Conservation (phyloP, 768 basidiomycete genomes). For the Cantharellus anzutake region DNA sequence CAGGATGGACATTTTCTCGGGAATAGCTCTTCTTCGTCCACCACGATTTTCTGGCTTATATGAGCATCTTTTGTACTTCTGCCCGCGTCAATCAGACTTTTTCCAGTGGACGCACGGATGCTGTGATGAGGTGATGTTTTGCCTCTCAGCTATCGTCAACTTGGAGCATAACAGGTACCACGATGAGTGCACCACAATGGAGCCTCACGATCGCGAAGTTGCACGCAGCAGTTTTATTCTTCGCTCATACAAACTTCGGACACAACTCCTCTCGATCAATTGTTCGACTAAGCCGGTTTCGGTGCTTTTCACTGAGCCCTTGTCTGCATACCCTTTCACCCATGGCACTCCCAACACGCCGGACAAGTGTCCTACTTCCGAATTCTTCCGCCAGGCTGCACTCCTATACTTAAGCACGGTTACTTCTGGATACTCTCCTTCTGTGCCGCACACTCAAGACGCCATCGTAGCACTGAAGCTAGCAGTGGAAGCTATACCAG, state of each 20-base stretch:
- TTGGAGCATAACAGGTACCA: not conserved
- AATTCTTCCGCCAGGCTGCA: constrained; percentile 51
- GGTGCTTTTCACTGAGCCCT: not conserved
- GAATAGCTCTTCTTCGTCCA: not conserved
- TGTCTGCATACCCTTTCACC: no score
- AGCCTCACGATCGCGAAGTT: not conserved
- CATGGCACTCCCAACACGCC: not conserved
- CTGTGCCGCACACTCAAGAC: not conserved
- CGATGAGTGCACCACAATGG: not conserved
- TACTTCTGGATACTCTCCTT: constrained; percentile 55
- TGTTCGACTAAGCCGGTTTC: not conserved
- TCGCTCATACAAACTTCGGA: not conserved
- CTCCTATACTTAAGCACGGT: constrained; percentile 59
- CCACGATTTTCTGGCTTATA: not conserved
- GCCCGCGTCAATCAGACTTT: not conserved
- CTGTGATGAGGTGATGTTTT: not conserved
- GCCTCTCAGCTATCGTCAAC: not conserved
- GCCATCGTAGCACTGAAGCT: constrained; percentile 41
- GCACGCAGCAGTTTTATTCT: not conserved
- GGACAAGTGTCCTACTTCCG: not conserved
- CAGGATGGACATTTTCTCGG: not conserved
- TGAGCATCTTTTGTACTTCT: not conserved
- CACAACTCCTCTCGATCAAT: not conserved
- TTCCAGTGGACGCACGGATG: not conserved
- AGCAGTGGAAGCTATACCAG: constrained; percentile 35